Evolutionary conservation across 495 filamentous ascomycete genomes (phyloP).

Genomic region (Aspergillus ellipticus): DNA sequence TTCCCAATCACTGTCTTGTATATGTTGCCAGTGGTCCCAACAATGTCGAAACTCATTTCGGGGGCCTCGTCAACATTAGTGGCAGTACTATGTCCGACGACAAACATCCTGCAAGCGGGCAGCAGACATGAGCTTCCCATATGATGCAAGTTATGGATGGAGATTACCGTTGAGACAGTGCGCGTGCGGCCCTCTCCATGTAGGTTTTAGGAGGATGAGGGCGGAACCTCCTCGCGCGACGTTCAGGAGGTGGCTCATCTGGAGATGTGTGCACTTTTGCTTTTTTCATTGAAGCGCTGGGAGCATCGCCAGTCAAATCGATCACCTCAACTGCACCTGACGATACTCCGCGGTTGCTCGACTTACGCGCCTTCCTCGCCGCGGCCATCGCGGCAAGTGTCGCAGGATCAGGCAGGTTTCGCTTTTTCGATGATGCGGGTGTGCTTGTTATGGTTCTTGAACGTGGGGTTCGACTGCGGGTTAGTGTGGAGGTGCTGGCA

Average conservation of each 20-base stretch:
- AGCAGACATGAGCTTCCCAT: neutral
- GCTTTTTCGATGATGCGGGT: constrained; percentile 13
- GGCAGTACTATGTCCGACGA: constrained; percentile 49
- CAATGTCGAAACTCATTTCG: constrained; percentile 60
- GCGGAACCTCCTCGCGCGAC: constrained; percentile 37
- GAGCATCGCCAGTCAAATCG: constrained; percentile 18
- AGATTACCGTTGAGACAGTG: constrained; percentile 40
- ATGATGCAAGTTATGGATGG: neutral
- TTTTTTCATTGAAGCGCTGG: constrained; percentile 16
- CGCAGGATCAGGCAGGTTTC: neutral
- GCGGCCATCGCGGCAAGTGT: neutral
- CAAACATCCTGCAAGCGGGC: constrained; percentile 49
- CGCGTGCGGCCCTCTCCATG: constrained; percentile 38
- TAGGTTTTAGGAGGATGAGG: constrained; percentile 36
- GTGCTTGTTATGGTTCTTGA: neutral
- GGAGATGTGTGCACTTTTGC: constrained; percentile 16
- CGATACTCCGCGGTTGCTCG: neutral
- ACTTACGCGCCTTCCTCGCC: neutral
- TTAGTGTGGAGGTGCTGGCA: neutral
- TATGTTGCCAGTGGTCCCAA: constrained; percentile 72
- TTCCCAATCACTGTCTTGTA: constrained; percentile 59
- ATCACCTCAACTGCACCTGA: constrained; percentile 2
- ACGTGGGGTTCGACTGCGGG: neutral
- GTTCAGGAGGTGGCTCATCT: constrained; percentile 25
- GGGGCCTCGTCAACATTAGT: constrained; percentile 36